These are phyloP conservation scores for Arabidopsis lyrata DNA, from an alignment of 441 rosid genomes.

Conservation along the genomic window DNA sequence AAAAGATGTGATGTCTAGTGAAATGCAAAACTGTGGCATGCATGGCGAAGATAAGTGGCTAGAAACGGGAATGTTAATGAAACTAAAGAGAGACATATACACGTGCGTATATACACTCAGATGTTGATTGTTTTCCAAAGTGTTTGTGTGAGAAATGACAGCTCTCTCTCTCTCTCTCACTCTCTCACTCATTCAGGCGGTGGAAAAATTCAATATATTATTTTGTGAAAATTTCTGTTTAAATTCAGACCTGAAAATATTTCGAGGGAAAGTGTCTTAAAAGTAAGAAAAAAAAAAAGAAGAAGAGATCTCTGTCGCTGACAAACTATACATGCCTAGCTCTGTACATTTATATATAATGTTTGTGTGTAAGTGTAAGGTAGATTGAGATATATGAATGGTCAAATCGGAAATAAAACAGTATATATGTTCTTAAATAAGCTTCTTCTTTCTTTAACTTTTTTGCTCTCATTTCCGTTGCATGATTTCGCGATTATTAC, in stretches of 20 bases:
- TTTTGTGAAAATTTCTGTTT: neutral
- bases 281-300: neutral
- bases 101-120: slow-evolving; percentile 24
- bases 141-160: slow-evolving; percentile 45
- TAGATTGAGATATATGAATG: slow-evolving; percentile 36
- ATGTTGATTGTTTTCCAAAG: slow-evolving; percentile 42
- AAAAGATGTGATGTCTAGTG: slow-evolving; percentile 19
- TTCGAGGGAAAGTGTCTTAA: neutral
- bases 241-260: slow-evolving; percentile 3
- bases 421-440: slow-evolving; percentile 25
- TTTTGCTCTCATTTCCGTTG: slow-evolving; percentile 22
- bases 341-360: slow-evolving; percentile 10
- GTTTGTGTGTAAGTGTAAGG: slow-evolving; percentile 13
- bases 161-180: slow-evolving; percentile 18
- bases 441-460: slow-evolving; percentile 17
- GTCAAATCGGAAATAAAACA: slow-evolving; percentile 43
- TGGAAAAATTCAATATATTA: slow-evolving; percentile 16
- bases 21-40: slow-evolving; percentile 16
- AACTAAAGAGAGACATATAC: slow-evolving; percentile 27
- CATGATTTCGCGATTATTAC: slow-evolving; percentile 9
- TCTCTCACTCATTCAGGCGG: slow-evolving; percentile 35
- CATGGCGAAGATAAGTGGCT: slow-evolving; percentile 27
- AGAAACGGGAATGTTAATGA: slow-evolving; percentile 43
- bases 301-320: slow-evolving; percentile 41
- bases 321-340: slow-evolving; percentile 42